A percentile compares a stretch with the other conserved stretches of the same genome.
phyloP scores from a whole-genome alignment of 2,329 filamentous ascomycete genomes.

The Diplodia scrobiculata region DNA sequence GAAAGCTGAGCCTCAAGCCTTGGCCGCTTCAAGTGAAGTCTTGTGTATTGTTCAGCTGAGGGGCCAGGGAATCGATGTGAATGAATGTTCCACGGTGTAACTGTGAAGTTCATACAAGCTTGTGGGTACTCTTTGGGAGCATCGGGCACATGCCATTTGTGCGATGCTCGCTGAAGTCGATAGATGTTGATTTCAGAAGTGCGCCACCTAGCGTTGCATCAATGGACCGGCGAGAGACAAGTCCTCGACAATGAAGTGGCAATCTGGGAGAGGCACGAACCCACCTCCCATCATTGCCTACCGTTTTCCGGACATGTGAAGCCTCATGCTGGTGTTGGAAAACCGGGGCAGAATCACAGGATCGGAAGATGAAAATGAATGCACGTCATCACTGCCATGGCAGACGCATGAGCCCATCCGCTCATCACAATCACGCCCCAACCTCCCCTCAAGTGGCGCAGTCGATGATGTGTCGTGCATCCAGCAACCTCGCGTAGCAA shows the following conservation, averaged over 20 bases:
- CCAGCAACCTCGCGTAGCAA: constrained; percentile 12
- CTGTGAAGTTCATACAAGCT: not conserved
- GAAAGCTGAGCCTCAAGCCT: not conserved
- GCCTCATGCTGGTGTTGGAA: constrained; percentile 3
- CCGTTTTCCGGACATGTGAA: not conserved
- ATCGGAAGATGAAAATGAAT: not conserved
- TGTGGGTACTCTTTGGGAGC: not conserved
- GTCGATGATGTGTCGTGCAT: not conserved
- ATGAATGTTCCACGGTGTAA: too few relatives aligned
- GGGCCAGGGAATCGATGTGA: not conserved
- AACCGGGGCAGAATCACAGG: not conserved
- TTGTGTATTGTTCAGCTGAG: not conserved
- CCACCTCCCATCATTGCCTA: not conserved
- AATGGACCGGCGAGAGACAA: not conserved
- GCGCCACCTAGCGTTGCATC: not conserved
- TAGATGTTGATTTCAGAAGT: not conserved
- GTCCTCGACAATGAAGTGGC: not conserved
- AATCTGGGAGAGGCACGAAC: not conserved
- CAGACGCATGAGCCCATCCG: not conserved
- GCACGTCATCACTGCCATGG: not conserved
- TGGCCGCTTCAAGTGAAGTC: not conserved
- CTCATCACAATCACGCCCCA: constrained; percentile 11
- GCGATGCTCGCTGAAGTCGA: not conserved
- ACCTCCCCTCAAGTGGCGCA: constrained; percentile 5
- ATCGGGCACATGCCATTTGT: not conserved